Evolutionary conservation across 2,329 filamentous ascomycete genomes (phyloP), one percentile per base, ranked within the genome.

Genomic region (Aureobasidium sp.): DNA sequence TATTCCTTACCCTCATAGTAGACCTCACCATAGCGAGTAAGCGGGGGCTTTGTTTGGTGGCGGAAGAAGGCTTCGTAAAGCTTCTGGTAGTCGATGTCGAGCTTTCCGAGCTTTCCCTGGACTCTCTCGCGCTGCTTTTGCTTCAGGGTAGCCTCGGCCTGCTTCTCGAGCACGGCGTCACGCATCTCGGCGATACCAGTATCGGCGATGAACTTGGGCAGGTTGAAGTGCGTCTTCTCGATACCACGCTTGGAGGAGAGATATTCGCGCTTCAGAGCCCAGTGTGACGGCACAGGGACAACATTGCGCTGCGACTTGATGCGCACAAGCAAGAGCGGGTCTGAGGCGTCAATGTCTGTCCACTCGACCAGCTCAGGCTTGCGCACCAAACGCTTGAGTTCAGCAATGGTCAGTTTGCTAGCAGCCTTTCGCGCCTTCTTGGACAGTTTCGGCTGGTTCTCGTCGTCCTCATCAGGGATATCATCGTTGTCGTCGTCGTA

Each of bases 1-100:
- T 90, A 94, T 73, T 99, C 94, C 75, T 99, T 99, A 72, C 94
- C 94, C 76, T 99, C 94, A 74, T 97, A 97, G 76, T 99, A 99
- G n/a, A 99, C 92, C 75, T 99, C 94, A 44, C 94, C 94, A 69
- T 96, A 99, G 47, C 92, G 85, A 36, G 94, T 97, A 65, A 99
- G 79, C 68, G 91, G 87, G 0, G 94, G 94, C 76, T 99, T 99
- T 44, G 91, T 96, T 77, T 99, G 94, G 73, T 96, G 95, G 64
- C 91, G 86, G 80, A 99, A 99, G 80, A 99, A 99, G 4, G 94
- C 94, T 73, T 97, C 94, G 77, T 97, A 97, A 61, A 97, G 85
- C 74, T 94, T 97, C 72, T 96, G 91, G 75, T 99, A 99, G 75
- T 99, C 94, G 68, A 99, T 97, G 74, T 99, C 94, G 56, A 99